Conservation (phyloP, 73 alveolate genomes). For the Paramecium biaurelia region DNA sequence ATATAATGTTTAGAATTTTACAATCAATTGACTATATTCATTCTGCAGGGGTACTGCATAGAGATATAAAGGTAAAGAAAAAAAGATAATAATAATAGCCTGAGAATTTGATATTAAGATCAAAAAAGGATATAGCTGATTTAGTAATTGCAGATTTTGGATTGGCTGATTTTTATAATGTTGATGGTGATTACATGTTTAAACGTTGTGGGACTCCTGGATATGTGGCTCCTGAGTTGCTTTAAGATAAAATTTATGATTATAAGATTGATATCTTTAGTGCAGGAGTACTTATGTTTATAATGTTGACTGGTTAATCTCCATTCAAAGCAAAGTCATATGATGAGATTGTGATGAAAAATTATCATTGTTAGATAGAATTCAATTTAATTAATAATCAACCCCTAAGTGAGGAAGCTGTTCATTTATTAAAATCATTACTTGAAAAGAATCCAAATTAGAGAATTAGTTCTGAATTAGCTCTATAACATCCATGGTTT, state of each 20-base stretch:
- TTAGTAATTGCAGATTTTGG: conserved; percentile 59
- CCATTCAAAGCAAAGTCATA: conserved; percentile 61
- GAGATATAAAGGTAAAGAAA: conserved; percentile 42
- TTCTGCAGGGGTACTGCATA: conserved; percentile 30
- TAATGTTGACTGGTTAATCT: conserved; percentile 54
- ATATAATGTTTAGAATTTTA: background rate
- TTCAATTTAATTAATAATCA: background rate
- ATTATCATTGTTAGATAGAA: conserved; percentile 53
- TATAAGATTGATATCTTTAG: conserved; percentile 48
- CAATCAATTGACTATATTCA: conserved; percentile 49
- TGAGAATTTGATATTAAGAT: conserved; percentile 40
- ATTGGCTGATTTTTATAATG: conserved; percentile 45
- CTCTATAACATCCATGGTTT: conserved; percentile 62
- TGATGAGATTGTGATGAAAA: conserved; percentile 61
- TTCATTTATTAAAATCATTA: background rate
- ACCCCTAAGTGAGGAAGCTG: background rate
- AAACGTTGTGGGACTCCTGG: conserved; percentile 64
- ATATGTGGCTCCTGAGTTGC: conserved; percentile 61
- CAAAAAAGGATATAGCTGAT: conserved; percentile 41
- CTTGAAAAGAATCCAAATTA: conserved; percentile 43
- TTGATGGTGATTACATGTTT: conserved; percentile 55
- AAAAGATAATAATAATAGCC: background rate
- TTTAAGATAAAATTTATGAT: conserved; percentile 44
- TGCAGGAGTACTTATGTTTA: conserved; percentile 62
- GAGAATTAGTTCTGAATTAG: conserved; percentile 38